Percentiles rank a stretch among this genome's conserved stretches.
Conservation (phyloP, 2,329 filamentous ascomycete genomes). For the Trichoderma sp. region DNA sequence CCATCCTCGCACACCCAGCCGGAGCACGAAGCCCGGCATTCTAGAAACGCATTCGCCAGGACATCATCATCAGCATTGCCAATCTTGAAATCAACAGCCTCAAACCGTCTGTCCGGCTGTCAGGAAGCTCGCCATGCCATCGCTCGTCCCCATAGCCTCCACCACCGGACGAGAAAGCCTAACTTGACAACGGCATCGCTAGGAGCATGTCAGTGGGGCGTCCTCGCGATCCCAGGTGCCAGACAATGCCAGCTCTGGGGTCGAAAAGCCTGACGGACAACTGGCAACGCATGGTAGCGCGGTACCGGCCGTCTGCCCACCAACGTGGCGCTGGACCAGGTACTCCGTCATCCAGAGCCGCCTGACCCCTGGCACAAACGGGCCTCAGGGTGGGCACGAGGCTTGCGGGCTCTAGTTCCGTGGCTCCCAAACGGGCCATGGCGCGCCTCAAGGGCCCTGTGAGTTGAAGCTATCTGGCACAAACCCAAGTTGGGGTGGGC, state of each 20-base stretch:
- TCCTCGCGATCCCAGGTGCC: conserved; percentile 13
- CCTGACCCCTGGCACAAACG: conserved; percentile 10
- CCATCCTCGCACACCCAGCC: no score
- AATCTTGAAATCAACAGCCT: neutral
- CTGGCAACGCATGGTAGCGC: conserved; percentile 6
- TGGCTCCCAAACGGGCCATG: conserved; percentile 12
- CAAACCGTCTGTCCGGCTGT: conserved; percentile 2
- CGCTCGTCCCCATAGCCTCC: conserved; percentile 23
- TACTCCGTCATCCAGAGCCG: conserved; percentile 23
- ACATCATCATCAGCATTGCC: no score
- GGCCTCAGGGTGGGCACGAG: conserved; percentile 16
- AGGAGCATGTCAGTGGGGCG: conserved; percentile 20
- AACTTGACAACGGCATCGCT: conserved; percentile 10
- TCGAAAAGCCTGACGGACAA: conserved; percentile 22
- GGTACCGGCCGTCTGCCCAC: neutral
- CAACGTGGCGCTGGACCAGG: neutral
- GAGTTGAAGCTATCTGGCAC: conserved; percentile 20
- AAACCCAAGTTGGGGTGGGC: conserved; percentile 19
- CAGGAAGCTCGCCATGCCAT: neutral
- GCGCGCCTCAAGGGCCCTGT: conserved; percentile 4
- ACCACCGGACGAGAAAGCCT: conserved; percentile 19
- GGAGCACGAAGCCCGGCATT: no score
- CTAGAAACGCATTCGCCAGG: neutral
- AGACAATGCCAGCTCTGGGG: conserved; percentile 25
- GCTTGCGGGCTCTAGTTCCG: conserved; percentile 17